phyloP scores from a whole-genome alignment of 805 yeast species.

The Barnettozyma botsteinii region DNA sequence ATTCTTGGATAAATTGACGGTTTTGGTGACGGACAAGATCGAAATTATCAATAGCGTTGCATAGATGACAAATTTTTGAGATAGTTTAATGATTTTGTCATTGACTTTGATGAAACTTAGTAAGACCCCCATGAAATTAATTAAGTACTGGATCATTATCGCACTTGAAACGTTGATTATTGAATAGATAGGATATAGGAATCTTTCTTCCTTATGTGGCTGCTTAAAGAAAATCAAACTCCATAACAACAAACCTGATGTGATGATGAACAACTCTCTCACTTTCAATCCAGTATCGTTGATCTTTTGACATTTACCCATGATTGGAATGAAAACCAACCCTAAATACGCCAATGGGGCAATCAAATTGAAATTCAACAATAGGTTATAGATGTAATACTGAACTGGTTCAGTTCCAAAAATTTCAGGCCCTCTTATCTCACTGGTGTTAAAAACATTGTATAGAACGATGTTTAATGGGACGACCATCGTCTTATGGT shows the following conservation, averaged over 20 bases:
- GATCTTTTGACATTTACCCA: conserved; percentile 9
- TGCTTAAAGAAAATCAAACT: conserved; percentile 56
- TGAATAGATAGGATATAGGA: conserved; percentile 80
- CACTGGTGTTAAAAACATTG: conserved; percentile 66
- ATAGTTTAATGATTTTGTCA: neutral
- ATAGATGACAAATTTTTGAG: conserved; percentile 1
- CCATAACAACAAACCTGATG: conserved; percentile 65
- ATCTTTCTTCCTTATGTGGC: conserved; percentile 92
- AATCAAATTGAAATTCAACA: conserved; percentile 67
- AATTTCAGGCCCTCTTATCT: conserved; percentile 75
- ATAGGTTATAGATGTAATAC: conserved; percentile 64
- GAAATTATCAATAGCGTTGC: conserved; percentile 12
- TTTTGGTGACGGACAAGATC: too few relatives aligned
- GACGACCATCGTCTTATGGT: conserved; percentile 56
- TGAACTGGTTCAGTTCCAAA: conserved; percentile 80
- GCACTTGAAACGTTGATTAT: conserved; percentile 61
- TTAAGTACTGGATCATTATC: conserved; percentile 30
- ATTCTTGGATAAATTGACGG: conserved; percentile 39
- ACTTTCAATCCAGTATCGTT: conserved; percentile 6
- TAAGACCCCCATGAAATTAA: conserved; percentile 8
- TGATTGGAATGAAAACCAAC: conserved; percentile 26
- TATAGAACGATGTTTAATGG: conserved; percentile 79
- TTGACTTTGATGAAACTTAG: neutral
- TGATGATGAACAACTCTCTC: conserved; percentile 21
- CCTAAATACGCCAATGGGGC: conserved; percentile 39